Evolutionary conservation across 768 basidiomycete genomes (phyloP), one percentile per base, ranked within the genome.

Genomic region (Cystobasidium tubakii): DNA sequence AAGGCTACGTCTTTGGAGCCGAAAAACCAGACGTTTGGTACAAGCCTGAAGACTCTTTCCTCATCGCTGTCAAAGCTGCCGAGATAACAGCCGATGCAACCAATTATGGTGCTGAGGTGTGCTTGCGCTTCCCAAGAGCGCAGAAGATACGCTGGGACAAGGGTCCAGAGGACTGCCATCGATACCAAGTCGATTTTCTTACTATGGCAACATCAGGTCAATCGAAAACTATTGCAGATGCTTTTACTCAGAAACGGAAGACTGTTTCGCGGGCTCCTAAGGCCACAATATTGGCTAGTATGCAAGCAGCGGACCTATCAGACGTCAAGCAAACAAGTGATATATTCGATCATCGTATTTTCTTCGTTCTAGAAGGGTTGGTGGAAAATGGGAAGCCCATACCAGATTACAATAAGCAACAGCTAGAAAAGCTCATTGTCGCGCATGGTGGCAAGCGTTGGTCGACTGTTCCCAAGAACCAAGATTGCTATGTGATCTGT

Each of bases 21-120:
- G 91, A 94, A 78, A 89, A 89, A 82, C 91, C 93, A 0, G 93
- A 99, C 80, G 82, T 94, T 17, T 96, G 94, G 81, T 85, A 98
- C 50, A 87, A 90, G 62, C 94, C 95, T 17, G 85, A 89, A 77
- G 89, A 96, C 77, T 96, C 95, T 0, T 98, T 99, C 81, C 89
- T 97, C 42, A 74, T 98, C 77, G 90, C 90, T 77, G 86, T 98
- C 71, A 98, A 98, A 81, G 95, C 91, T 0, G 90, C 94, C 0
- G 93, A 97, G 80, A 91, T 98, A 66, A 87, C 87, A 1, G 82
- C 85, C 12, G 85, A 90, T 54, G 89, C 74, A 88, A 93, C 92
- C 76, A 88, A 88, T 77, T 97, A 91, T 77, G 89, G 89, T 66
- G 80, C 92, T 76, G 89, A 88, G 2, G 87, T 88, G 75, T 98